These are phyloP conservation scores for Aspergillus phoenicis DNA, from an alignment of 2,329 filamentous ascomycete species.

Conservation along the genomic window DNA sequence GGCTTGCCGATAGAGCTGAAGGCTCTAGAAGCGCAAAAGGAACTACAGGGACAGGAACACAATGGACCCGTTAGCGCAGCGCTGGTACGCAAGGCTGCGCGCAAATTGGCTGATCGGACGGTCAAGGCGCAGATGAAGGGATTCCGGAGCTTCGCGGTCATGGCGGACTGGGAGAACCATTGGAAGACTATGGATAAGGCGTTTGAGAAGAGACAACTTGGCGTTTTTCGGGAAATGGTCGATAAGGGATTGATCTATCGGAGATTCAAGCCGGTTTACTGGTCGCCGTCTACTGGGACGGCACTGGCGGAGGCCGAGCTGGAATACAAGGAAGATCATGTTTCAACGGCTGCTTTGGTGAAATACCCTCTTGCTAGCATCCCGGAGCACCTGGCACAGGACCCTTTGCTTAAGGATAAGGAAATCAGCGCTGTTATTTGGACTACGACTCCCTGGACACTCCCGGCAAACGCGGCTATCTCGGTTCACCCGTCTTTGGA, in stretches of 20 bases:
- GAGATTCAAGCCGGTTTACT: constrained; percentile 65
- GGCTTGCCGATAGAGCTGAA: constrained; percentile 97
- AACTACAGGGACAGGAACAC: constrained; percentile 22
- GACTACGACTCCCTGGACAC: constrained; percentile 98
- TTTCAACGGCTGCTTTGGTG: constrained; percentile 66
- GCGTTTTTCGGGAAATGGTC: constrained; percentile 64
- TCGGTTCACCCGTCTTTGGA: constrained; percentile 74
- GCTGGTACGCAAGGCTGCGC: constrained; percentile 57
- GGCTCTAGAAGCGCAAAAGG: constrained; percentile 67
- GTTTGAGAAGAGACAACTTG: constrained; percentile 63
- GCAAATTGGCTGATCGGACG: constrained; percentile 57
- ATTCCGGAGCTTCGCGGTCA: constrained; percentile 63
- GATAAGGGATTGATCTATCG: constrained; percentile 63
- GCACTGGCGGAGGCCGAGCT: constrained; percentile 66
- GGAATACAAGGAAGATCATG: constrained; percentile 65
- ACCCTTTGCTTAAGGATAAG: constrained; percentile 46
- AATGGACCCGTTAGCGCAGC: constrained; percentile 43
- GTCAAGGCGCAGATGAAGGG: constrained; percentile 62
- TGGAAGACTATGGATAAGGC: constrained; percentile 65
- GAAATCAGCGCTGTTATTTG: constrained; percentile 82
- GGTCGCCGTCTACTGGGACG: constrained; percentile 66
- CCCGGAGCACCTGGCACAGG: constrained; percentile 47
- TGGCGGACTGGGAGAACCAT: constrained; percentile 65
- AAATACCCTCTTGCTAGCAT: constrained; percentile 68
- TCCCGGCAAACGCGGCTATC: constrained; percentile 89